These are phyloP conservation scores for Mucor indicus DNA, from an alignment of 371 early-diverging fungal species.

Conservation along the genomic window DNA sequence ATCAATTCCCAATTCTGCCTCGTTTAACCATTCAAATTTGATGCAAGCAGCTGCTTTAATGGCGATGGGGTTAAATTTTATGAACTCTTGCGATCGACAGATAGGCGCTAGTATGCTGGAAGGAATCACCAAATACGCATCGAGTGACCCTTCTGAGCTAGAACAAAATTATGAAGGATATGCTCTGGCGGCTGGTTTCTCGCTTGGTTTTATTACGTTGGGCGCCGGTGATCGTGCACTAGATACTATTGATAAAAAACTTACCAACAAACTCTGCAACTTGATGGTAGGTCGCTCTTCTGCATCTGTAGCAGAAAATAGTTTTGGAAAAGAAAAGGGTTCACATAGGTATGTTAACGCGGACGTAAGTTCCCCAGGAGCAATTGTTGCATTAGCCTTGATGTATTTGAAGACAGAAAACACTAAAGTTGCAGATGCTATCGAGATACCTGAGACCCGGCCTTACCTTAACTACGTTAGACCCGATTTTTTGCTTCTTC, in stretches of 20 bases:
- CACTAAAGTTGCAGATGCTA: slow-evolving; percentile 52
- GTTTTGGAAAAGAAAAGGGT: slow-evolving; percentile 19
- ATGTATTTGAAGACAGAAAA: slow-evolving; percentile 82
- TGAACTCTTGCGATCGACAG: slow-evolving; percentile 61
- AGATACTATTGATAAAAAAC: slow-evolving; percentile 55
- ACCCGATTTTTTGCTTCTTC: slow-evolving; percentile 70
- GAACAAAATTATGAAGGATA: slow-evolving; percentile 50
- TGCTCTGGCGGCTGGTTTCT: slow-evolving; percentile 75
- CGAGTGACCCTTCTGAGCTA: slow-evolving; percentile 27
- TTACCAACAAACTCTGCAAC: slow-evolving; percentile 56
- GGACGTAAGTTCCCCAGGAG: slow-evolving; percentile 65
- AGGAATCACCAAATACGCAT: slow-evolving; percentile 56
- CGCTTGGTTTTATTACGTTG: slow-evolving; percentile 77
- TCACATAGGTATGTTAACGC: slow-evolving; percentile 21
- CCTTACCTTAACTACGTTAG: slow-evolving; percentile 64
- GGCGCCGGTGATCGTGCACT: slow-evolving; percentile 60
- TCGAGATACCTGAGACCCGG: slow-evolving; percentile 55
- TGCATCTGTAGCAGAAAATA: slow-evolving; percentile 55
- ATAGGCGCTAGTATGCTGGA: slow-evolving; percentile 69
- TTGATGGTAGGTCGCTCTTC: slow-evolving; percentile 46
- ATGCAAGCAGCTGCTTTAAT: slow-evolving; percentile 66
- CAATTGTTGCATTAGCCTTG: slow-evolving; percentile 80
- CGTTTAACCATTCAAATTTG: slow-evolving; percentile 55
- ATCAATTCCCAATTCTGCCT: slow-evolving; percentile 47
- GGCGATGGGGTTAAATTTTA: slow-evolving; percentile 74